Base-by-base conservation (phyloP, 805 yeast species). In the Wickerhamiella vanderwaltii region DNA sequence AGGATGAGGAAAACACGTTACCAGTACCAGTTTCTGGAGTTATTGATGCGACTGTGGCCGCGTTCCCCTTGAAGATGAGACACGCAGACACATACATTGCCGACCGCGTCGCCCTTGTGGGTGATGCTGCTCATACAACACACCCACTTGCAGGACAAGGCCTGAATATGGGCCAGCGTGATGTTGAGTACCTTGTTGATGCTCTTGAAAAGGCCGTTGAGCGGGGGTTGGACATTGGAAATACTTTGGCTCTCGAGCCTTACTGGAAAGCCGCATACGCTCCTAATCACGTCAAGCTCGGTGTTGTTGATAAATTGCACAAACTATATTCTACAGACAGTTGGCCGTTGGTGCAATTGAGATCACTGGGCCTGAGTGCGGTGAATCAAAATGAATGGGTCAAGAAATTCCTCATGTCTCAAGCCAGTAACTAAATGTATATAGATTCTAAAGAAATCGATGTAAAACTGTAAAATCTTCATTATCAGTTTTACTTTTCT, bases 121-220 rank as follows among this genome's bases (percentile, higher is more conserved):
- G 98, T 19, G 98, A 91, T 61, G 97, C 98, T 1, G 97, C 97
- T 0, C 98, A 91, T 53, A 80, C 96, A 0, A 84, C 95, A 1
- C 97, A 91, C 58, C 98, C 98, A 2, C 67, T 91, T 46, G 96
- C 96, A 3, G 98, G 98, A 7, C 98, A 91, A 62, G 98, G 98
- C 19, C 70, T 91, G 43, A 91, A 91, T 60, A 86, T 88, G 95
- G 98, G 98, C 16, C 96, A 87, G 59, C 78, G 80, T 20, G 98
- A 91, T 57, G 95, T 84, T 1, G 76, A 77, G 44, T 65, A 77
- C 1, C 66, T 91, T 23, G 75, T 79, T 1, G 63, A 57, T 1
- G 82, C 88, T 0, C 54, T 91, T 20, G 94, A 83, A 49, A 64
- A 47, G 7, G 94, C 94, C 0, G 63, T 73, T 2, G 65, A 66